Evolutionary conservation across 345 rosid genomes (phyloP).

Genomic region (Capsella bursapastoris): DNA sequence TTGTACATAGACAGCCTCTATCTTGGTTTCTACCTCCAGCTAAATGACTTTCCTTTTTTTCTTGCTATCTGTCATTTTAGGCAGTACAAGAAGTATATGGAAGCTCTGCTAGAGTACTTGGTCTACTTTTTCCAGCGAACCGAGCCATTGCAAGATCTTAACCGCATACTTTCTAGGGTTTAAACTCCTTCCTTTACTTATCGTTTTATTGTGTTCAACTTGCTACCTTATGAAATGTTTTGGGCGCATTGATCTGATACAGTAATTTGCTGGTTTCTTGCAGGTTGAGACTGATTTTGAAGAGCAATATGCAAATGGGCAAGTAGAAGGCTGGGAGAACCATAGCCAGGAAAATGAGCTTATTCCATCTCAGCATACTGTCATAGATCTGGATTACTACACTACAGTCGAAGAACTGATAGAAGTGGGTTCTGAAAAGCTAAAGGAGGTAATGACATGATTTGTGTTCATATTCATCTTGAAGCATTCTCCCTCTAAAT

Average conservation of each 20-base stretch:
- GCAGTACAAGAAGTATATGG: constrained; percentile 81
- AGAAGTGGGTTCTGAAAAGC: constrained; percentile 90
- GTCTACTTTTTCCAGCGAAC: constrained; percentile 80
- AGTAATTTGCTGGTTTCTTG: constrained; percentile 28
- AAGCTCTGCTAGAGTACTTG: constrained; percentile 77
- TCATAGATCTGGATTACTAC: constrained; percentile 91
- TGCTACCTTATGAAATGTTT: constrained; percentile 9
- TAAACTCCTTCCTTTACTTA: constrained; percentile 8
- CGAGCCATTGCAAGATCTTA: constrained; percentile 95
- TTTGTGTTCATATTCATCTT: constrained; percentile 11
- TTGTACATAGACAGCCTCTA: constrained; percentile 11
- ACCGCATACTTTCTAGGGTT: constrained; percentile 80
- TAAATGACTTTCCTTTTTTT: constrained; percentile 25
- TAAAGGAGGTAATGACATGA: constrained; percentile 67
- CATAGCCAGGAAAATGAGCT: constrained; percentile 63
- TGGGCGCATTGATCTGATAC: constrained; percentile 11
- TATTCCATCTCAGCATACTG: constrained; percentile 48
- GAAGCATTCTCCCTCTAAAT: neutral
- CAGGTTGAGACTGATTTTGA: constrained; percentile 83
- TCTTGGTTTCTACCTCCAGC: constrained; percentile 32
- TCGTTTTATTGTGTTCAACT: neutral
- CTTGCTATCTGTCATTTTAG: constrained; percentile 48
- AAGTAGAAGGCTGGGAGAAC: constrained; percentile 69
- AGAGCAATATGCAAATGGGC: constrained; percentile 66
- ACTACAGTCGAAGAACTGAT: constrained; percentile 84